Evolutionary conservation across 2,329 filamentous ascomycete genomes (phyloP), one percentile per base, ranked within the genome.

Genomic region (Scedosporium aurantiacum): DNA sequence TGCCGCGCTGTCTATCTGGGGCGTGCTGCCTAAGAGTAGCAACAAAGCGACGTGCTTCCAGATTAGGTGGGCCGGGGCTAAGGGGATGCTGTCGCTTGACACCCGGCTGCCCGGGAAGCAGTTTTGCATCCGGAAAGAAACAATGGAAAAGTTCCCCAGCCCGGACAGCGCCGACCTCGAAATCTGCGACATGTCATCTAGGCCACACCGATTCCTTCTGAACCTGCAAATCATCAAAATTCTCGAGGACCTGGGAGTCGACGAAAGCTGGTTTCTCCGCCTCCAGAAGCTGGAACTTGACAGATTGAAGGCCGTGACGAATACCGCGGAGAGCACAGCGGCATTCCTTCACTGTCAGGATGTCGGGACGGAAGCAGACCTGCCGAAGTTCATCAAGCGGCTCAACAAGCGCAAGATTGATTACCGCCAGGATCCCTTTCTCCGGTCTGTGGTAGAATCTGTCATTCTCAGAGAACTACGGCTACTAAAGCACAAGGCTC

Each of bases 201-300:
- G 79, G 58, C 86, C 89, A 0, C 78, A 93, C 5, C 82, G 82
- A 0, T 78, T 92, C 65, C 82, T 85, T 18, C 79, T 95, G 1
- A 95, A 95, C 67, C 84, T 88, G 0, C 89, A 90, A 65, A 78
- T 92, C 63, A 91, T 95, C 73, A 95, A 95, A 70, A 91, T 95
- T 4, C 71, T 96, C 0, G 91, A 96, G 68, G 91, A 95, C 65
- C 84, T 93, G 70, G 79, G 81, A 0, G 84, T 88, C 0, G 69
- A 77, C 0, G 68, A 74, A 1, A 61, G 72, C 0, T 87, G 82
- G 70, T 93, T 96, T 65, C 68, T 87, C 10, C 67, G 77, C 0
- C 72, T 90, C 1, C 90, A 94, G 70, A 74, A 77, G 0, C 74
- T 75, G n/a, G 86, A 86, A 28, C 73, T 94, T 3, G 65, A 78